Evolutionary conservation across 257 asterid genomes (phyloP).

Genomic region (Solanum peruvianum): DNA sequence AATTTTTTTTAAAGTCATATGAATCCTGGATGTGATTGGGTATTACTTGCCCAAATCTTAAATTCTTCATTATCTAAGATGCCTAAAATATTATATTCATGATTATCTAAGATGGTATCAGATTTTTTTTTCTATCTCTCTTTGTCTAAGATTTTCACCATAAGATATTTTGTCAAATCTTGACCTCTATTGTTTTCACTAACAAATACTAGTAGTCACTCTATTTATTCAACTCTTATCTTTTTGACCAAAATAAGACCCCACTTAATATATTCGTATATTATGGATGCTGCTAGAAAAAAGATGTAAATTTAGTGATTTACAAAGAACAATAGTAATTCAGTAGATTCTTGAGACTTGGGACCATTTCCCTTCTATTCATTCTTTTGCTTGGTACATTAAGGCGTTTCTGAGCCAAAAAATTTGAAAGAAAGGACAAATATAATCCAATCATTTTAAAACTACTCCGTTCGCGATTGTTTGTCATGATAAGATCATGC

Average conservation of each 20-base stretch:
- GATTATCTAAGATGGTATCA: not conserved
- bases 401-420: not conserved
- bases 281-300: not conserved
- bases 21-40: not conserved
- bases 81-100: not conserved
- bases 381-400: not conserved
- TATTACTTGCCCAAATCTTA: not conserved
- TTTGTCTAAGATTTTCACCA: not conserved
- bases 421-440: not conserved
- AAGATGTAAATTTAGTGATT: not conserved
- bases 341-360: not conserved
- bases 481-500: too few relatives aligned
- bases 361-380: not conserved
- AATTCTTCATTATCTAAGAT: too few relatives aligned
- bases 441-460: not conserved
- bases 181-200: not conserved
- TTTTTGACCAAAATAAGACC: not conserved
- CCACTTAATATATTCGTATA: not conserved
- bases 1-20: too few relatives aligned
- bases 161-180: not conserved
- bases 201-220: not conserved
- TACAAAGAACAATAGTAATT: not conserved
- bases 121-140: not conserved
- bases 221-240: not conserved
- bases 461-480: rapidly evolving